These are phyloP conservation scores for Spathaspora arborariae DNA, from an alignment of 805 yeast genomes.

Conservation along the genomic window DNA sequence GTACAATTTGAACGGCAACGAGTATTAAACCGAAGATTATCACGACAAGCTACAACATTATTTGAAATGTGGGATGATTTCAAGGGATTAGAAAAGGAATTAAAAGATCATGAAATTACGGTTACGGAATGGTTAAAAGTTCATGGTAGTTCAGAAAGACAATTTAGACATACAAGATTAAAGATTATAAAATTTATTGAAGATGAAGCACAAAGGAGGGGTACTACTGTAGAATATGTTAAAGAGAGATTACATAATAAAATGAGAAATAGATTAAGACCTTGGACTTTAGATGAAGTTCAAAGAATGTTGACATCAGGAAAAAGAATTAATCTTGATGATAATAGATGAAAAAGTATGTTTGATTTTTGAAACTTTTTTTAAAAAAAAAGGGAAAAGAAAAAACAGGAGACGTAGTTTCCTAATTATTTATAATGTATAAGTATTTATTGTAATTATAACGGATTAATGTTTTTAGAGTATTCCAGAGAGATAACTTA, in stretches of 20 bases:
- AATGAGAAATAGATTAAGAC: conserved; percentile 25
- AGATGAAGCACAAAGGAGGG: conserved; percentile 21
- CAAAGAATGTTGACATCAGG: conserved; percentile 28
- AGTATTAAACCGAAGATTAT: conserved; percentile 20
- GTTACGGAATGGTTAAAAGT: conserved; percentile 28
- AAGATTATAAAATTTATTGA: conserved; percentile 27
- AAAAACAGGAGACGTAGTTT: background rate
- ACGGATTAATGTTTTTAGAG: too few species aligned
- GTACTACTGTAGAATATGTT: conserved; percentile 16
- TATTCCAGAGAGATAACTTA: too few species aligned
- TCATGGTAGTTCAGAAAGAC: conserved; percentile 27
- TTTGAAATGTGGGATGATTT: conserved; percentile 35
- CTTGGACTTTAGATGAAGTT: conserved; percentile 32
- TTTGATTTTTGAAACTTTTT: background rate
- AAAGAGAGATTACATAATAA: conserved; percentile 25
- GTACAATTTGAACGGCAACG: conserved; percentile 15
- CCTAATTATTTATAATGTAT: background rate
- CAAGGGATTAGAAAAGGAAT: conserved; percentile 21
- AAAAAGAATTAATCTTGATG: conserved; percentile 22
- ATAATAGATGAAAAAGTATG: conserved; percentile 3
- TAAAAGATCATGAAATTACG: conserved; percentile 20
- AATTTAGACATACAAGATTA: conserved; percentile 24
- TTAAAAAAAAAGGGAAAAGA: background rate
- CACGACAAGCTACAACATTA: conserved; percentile 24
- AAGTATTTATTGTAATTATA: too few species aligned